phyloP scores from a whole-genome alignment of 495 filamentous ascomycete species.

The Stereocaulon alpinum region DNA sequence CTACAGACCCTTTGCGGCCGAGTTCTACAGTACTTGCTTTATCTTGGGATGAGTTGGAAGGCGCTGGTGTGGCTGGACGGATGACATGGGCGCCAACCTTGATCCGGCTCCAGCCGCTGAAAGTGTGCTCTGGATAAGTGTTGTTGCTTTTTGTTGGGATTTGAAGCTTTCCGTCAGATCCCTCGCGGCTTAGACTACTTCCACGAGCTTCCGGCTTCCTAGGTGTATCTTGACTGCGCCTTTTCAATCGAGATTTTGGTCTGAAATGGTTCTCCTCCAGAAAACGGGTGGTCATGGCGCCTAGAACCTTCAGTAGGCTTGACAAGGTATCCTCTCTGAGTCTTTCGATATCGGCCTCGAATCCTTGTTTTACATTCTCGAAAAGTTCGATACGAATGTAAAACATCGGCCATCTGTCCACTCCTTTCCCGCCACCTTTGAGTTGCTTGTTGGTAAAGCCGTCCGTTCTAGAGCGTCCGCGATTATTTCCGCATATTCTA shows the following conservation, averaged over 20 bases:
- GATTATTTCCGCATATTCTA: constrained; percentile 31
- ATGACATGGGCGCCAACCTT: constrained; percentile 40
- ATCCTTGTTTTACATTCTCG: constrained; percentile 6
- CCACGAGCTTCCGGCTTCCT: not conserved
- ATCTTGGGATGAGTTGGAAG: not conserved
- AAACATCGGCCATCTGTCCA: constrained; percentile 89
- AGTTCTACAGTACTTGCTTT: not conserved
- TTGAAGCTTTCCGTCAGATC: constrained; percentile 4
- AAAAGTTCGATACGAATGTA: constrained; percentile 58
- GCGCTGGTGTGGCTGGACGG: not conserved
- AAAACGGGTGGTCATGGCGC: constrained; percentile 55
- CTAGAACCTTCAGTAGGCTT: constrained; percentile 49
- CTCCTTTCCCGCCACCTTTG: constrained; percentile 47
- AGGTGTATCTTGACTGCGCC: not conserved
- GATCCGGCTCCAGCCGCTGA: constrained; percentile 56
- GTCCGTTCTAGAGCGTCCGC: constrained; percentile 35
- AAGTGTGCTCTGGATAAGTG: constrained; percentile 28
- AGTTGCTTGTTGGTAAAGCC: constrained; percentile 47
- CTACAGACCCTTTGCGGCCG: not conserved
- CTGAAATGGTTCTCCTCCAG: constrained; percentile 56
- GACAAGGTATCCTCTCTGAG: constrained; percentile 39
- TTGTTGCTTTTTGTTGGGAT: constrained; percentile 1
- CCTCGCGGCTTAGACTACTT: not conserved
- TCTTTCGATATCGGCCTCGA: constrained; percentile 1
- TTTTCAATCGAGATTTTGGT: constrained; percentile 30